phyloP scores from a whole-genome alignment of 106 monocot genomes.

The Dioscorea zingiberensis region DNA sequence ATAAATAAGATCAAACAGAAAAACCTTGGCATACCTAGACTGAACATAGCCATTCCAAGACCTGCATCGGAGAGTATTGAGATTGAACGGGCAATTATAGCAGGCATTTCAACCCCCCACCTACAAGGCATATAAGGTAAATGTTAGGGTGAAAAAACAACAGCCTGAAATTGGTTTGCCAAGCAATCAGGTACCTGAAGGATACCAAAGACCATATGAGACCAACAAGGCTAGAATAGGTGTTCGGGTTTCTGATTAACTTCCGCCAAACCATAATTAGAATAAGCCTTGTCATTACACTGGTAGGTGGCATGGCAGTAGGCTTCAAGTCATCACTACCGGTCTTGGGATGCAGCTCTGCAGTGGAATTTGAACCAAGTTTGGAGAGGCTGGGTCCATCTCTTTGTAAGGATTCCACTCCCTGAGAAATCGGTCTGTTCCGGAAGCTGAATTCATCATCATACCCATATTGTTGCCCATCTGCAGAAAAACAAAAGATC shows the following conservation, averaged over 20 bases:
- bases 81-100: conserved; percentile 33
- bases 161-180: background rate
- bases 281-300: conserved; percentile 49
- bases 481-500: background rate
- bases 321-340: conserved; percentile 2
- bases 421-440: conserved; percentile 9
- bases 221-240: conserved; percentile 52
- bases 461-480: background rate
- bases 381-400: conserved; percentile 15
- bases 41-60: conserved; percentile 61
- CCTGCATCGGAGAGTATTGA: conserved; percentile 46
- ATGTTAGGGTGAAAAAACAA: background rate
- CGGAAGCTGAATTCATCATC: conserved; percentile 33
- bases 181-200: conserved; percentile 23
- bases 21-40: conserved; percentile 22
- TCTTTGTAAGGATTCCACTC: background rate
- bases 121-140: conserved; percentile 8
- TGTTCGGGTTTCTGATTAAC: conserved; percentile 49
- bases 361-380: conserved; percentile 27
- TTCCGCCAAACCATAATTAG: conserved; percentile 57
- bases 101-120: conserved; percentile 39
- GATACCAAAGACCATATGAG: conserved; percentile 41
- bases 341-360: conserved; percentile 19
- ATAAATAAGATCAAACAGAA: background rate
- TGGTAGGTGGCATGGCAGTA: conserved; percentile 10